Conservation (phyloP, 2,329 filamentous ascomycete species). For the Verticillium isaacii region DNA sequence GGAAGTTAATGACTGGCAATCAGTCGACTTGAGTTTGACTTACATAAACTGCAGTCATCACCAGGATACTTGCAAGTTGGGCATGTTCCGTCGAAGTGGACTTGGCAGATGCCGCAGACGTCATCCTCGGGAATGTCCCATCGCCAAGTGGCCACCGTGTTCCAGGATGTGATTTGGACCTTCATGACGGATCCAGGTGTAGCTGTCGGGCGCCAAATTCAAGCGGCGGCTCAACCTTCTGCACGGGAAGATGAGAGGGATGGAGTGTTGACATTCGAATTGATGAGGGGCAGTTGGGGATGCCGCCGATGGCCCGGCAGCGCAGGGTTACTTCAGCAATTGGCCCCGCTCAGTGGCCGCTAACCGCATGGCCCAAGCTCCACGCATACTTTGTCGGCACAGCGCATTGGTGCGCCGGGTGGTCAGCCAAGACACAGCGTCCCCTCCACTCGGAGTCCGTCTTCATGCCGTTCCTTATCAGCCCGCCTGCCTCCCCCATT, state of each 20-base stretch:
- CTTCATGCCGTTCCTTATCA: background rate
- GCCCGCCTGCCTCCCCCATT: background rate
- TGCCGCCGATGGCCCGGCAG: background rate
- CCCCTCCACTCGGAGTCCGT: background rate
- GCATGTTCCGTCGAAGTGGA: constrained; percentile 96
- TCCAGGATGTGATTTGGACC: constrained; percentile 89
- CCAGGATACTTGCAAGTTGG: constrained; percentile 97
- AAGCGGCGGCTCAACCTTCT: background rate
- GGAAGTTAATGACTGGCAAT: background rate
- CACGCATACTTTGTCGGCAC: constrained; percentile 8
- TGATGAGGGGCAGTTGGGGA: background rate
- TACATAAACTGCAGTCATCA: constrained; percentile 89
- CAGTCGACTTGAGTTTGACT: constrained; percentile 26
- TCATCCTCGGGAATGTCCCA: constrained; percentile 98
- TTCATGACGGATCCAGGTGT: constrained; percentile 59
- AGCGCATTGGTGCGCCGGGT: background rate
- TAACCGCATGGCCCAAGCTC: constrained; percentile 18
- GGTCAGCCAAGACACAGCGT: background rate
- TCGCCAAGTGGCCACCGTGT: constrained; percentile 91
- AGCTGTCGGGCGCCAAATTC: background rate
- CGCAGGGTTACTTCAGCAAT: background rate
- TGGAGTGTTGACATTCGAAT: background rate
- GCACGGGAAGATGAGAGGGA: background rate
- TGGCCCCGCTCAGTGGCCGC: background rate
- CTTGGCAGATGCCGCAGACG: constrained; percentile 96